Percentiles rank a stretch among this genome's conserved stretches.
phyloP scores from a whole-genome alignment of 2,329 filamentous ascomycete species.

The Beauveria varroae region DNA sequence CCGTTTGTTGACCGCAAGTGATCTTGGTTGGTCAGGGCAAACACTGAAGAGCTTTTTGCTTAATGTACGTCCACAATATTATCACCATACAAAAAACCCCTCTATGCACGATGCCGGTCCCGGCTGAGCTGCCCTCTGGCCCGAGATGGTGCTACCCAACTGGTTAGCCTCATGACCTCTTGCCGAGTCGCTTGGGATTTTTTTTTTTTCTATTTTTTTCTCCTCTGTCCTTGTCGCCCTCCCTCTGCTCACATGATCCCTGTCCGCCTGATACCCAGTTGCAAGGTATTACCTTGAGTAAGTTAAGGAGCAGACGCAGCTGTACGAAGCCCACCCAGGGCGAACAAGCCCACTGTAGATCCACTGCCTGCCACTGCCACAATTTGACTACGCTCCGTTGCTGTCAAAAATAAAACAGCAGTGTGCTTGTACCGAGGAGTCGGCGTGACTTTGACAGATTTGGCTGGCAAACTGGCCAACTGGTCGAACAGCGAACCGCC shows the following conservation, averaged over 20 bases:
- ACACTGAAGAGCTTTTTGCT: background rate
- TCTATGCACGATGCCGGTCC: background rate
- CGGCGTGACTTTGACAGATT: too few species aligned
- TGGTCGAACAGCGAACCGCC: too few species aligned
- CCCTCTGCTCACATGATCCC: background rate
- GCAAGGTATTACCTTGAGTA: too few species aligned
- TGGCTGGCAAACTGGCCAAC: too few species aligned
- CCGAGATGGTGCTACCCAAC: background rate
- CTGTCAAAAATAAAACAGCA: background rate
- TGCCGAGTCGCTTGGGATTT: too few species aligned
- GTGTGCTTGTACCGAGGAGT: background rate
- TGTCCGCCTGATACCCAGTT: background rate
- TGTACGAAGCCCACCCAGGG: background rate
- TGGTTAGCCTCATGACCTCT: background rate
- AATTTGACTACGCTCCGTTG: background rate
- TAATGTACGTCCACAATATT: background rate
- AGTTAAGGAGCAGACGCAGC: too few species aligned
- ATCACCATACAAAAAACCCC: background rate
- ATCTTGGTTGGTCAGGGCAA: background rate
- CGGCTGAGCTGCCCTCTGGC: background rate
- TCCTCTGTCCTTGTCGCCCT: background rate
- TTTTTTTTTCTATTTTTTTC: too few species aligned
- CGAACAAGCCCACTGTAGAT: background rate
- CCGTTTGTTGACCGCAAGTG: background rate
- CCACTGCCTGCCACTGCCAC: conserved; percentile 2